Evolutionary conservation across 2,329 filamentous ascomycete genomes (phyloP).

Genomic region (Curvularia spicifera): DNA sequence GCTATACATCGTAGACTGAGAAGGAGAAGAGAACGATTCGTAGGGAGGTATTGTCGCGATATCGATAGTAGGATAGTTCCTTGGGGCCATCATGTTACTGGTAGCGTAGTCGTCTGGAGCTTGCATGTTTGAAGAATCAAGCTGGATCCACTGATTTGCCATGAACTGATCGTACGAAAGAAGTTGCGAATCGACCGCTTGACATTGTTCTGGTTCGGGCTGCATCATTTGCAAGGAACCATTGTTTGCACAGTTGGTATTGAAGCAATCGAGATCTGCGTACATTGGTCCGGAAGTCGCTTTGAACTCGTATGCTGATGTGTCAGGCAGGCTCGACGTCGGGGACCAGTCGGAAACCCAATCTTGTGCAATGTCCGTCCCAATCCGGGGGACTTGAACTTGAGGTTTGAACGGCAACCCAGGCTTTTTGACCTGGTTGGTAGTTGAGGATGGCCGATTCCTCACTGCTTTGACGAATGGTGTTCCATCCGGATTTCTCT

Average conservation of each 20-base stretch:
- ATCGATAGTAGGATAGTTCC: constrained; percentile 27
- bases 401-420: constrained; percentile 33
- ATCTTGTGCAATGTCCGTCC: constrained; percentile 25
- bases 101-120: constrained; percentile 37
- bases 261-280: constrained; percentile 29
- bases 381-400: constrained; percentile 23
- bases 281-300: constrained; percentile 40
- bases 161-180: constrained; percentile 39
- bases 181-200: constrained; percentile 31
- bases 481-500: constrained; percentile 43
- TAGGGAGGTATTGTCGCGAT: constrained; percentile 1
- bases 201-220: constrained; percentile 23
- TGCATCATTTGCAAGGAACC: constrained; percentile 24
- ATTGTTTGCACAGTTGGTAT: constrained; percentile 35
- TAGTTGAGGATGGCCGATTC: constrained; percentile 39
- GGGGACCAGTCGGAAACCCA: constrained; percentile 37
- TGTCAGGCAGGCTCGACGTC: constrained; percentile 34
- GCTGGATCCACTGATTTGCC: constrained; percentile 33
- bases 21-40: constrained; percentile 11
- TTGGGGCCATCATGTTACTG: constrained; percentile 30
- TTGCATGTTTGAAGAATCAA: constrained; percentile 35
- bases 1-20: constrained; percentile 27
- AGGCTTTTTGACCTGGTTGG: constrained; percentile 40
- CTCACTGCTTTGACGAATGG: constrained; percentile 40
- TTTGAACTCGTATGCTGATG: constrained; percentile 37